Evolutionary conservation across 2,329 filamentous ascomycete genomes (phyloP).

Genomic region (Neurospora crassa): DNA sequence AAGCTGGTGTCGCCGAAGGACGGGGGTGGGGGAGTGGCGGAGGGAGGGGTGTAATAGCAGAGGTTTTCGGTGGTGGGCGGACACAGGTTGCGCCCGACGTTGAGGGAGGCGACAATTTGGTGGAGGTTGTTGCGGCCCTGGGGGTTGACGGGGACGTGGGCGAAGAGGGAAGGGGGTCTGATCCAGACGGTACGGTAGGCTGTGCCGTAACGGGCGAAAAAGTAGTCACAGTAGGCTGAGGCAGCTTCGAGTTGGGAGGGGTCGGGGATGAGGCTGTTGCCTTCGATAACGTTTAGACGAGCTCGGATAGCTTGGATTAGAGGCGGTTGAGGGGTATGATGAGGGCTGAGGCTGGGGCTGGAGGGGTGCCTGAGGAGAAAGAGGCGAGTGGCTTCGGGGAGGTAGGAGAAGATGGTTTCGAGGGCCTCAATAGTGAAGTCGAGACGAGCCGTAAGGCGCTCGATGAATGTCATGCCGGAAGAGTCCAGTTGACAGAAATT

Average conservation of each 20-base stretch:
- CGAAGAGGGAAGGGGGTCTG: background rate
- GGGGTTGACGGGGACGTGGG: background rate
- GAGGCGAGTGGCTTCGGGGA: background rate
- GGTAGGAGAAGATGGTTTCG: background rate
- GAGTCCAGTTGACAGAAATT: slow-evolving; percentile 4
- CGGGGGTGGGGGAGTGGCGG: background rate
- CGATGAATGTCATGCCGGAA: background rate
- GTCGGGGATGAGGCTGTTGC: background rate
- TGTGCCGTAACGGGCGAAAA: background rate
- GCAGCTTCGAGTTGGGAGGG: background rate
- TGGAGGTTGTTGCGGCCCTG: background rate
- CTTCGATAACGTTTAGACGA: background rate
- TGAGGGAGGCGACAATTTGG: background rate
- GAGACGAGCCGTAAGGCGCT: background rate
- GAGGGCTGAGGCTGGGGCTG: background rate
- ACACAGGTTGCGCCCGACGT: no score
- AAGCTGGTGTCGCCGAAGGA: background rate
- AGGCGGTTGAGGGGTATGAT: background rate
- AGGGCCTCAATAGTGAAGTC: background rate
- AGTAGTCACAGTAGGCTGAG: background rate
- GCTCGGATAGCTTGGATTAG: background rate
- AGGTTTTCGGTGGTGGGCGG: background rate
- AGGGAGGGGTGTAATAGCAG: background rate
- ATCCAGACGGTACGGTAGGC: background rate
- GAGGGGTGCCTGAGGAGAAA: background rate